phyloP scores from a whole-genome alignment of 495 filamentous ascomycete genomes.

The Articulospora tetracladia region DNA sequence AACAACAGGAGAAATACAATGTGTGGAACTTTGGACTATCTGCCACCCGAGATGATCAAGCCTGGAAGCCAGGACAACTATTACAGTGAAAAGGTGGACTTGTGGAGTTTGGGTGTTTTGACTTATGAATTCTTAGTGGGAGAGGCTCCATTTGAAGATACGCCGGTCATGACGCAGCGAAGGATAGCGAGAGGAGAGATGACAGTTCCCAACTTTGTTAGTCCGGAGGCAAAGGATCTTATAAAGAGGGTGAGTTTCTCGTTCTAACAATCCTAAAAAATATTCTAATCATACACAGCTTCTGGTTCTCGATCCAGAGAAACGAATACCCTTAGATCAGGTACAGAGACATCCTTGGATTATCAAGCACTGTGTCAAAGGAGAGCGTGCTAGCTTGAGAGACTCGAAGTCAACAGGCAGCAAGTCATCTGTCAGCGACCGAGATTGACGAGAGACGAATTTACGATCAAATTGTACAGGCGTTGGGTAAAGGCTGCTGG shows the following conservation, averaged over 20 bases:
- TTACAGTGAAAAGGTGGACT: slow-evolving; percentile 92
- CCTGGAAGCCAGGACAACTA: slow-evolving; percentile 73
- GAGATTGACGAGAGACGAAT: slow-evolving; percentile 20
- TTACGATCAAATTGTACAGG: slow-evolving; percentile 16
- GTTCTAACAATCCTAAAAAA: neutral
- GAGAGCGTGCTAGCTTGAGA: slow-evolving; percentile 56
- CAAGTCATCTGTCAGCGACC: slow-evolving; percentile 19
- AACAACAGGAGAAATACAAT: slow-evolving; percentile 92
- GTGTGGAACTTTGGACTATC: slow-evolving; percentile 95
- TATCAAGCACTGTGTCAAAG: slow-evolving; percentile 87
- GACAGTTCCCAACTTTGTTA: slow-evolving; percentile 86
- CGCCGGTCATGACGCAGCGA: slow-evolving; percentile 88
- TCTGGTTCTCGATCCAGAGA: slow-evolving; percentile 90
- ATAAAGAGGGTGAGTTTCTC: slow-evolving; percentile 74
- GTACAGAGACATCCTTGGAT: slow-evolving; percentile 95
- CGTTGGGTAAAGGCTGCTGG: slow-evolving; percentile 14
- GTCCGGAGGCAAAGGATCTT: slow-evolving; percentile 83
- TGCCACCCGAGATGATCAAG: slow-evolving; percentile 96
- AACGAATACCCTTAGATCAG: slow-evolving; percentile 84
- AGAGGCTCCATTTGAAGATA: slow-evolving; percentile 95
- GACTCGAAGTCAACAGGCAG: slow-evolving; percentile 31
- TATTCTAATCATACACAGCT: slow-evolving; percentile 48
- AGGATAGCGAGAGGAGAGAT: slow-evolving; percentile 89
- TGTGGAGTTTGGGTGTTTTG: slow-evolving; percentile 93
- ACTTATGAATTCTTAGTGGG: slow-evolving; percentile 96